Base-by-base conservation (phyloP, 2,329 filamentous ascomycete genomes). In the Fusarium anguioides region DNA sequence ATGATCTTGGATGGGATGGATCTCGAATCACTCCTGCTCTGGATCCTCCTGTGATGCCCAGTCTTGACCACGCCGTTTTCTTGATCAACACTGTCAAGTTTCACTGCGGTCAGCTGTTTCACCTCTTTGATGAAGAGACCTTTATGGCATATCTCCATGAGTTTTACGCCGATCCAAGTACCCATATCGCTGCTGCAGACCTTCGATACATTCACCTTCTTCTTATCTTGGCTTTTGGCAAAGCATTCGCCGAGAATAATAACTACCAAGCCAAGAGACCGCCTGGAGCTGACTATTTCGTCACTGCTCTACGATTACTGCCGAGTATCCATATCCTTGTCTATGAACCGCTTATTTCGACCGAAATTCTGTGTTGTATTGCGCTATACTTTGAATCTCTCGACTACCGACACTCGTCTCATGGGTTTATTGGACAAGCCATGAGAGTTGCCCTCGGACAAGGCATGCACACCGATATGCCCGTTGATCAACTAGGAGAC, bases 1-100 rank as follows among this genome's bases (percentile, higher is more conserved):
- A 87, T 44, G 80, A 86, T 23, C 71, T 87, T 1, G 80, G 79
- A 4, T 87, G 84, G 84, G 79, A 85, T 59, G 81, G 81, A 8
- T 69, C 72, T 11, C 60, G 63, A 23, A 80, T 80, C 4, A 62
- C 64, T 6, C 64, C 64, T 6, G 51, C 58, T 0, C 65, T 62
- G 2, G 71, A 74, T 17, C 47, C 70, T 0, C 54, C 73, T 14
- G 47, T 68, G 0, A 61, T 87, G 17, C 85, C 85, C 0, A 83
- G 81, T 2, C 75, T 82, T 0, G 84, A 87, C 66, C 86, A 84
- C 59, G 76, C 86, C 6, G 82, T 86, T 4, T 72, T 83, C 53
- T 72, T 87, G 5, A 82, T 86, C 74, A 86, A 85, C 60, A 81
- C 83, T 0, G 84, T 86, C 57, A 86, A 86, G 53, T 87, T 86